phyloP scores from a whole-genome alignment of 2,329 filamentous ascomycete species.

The Corinectria fuckeliana region DNA sequence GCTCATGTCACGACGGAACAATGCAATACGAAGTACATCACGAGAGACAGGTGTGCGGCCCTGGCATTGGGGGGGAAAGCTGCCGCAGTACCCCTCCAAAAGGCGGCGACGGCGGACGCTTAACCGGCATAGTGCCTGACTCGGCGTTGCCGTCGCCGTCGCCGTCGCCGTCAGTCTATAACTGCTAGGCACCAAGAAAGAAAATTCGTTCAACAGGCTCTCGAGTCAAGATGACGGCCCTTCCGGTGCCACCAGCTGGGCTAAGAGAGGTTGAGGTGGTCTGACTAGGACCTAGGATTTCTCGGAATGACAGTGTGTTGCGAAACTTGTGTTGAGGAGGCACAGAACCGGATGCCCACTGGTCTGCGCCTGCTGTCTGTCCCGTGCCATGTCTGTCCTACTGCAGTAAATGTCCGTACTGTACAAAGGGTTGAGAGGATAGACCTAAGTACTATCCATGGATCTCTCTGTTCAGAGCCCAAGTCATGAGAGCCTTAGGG shows the following conservation, averaged over 20 bases:
- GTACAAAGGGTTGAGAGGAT: neutral
- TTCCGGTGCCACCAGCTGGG: slow-evolving; percentile 9
- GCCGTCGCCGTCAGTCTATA: no score
- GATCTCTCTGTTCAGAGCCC: neutral
- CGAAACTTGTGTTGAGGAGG: neutral
- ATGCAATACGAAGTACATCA: no score
- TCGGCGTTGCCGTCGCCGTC: slow-evolving; percentile 13
- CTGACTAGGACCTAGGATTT: neutral
- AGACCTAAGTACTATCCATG: no score
- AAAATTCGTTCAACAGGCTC: slow-evolving; percentile 3
- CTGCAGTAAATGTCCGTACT: neutral
- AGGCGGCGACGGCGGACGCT: slow-evolving; percentile 5
- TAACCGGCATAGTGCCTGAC: slow-evolving; percentile 6
- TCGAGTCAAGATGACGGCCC: slow-evolving; percentile 6
- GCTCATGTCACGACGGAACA: no score
- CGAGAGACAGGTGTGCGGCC: slow-evolving; percentile 8
- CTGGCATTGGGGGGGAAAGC: slow-evolving; percentile 11
- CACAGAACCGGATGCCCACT: neutral
- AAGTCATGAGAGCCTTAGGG: slow-evolving; percentile 15
- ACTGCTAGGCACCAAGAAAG: neutral
- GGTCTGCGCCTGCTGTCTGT: neutral
- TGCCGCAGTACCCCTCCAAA: slow-evolving; percentile 8
- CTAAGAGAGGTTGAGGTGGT: neutral
- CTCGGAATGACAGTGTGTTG: neutral
- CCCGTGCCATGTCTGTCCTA: neutral